Conservation (phyloP, 306 rosid species). For the Styphnolobium japonicum region DNA sequence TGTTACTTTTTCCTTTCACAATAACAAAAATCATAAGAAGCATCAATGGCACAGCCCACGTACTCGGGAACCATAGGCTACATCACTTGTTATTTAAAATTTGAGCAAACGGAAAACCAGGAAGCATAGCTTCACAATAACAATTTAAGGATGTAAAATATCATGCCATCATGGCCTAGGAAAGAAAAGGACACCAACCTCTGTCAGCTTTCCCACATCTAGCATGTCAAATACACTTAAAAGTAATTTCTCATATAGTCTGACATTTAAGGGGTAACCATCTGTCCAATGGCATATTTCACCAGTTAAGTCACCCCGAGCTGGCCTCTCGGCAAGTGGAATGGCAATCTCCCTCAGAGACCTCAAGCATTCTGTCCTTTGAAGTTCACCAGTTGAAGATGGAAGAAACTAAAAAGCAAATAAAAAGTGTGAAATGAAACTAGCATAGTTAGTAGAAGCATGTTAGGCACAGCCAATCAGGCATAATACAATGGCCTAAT, state of each 20-base stretch:
- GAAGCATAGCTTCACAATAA: conserved; percentile 2
- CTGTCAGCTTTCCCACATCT: conserved; percentile 92
- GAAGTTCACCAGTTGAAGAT: conserved; percentile 83
- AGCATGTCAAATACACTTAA: conserved; percentile 92
- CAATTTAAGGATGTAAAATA: conserved; percentile 21
- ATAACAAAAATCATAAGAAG: background rate
- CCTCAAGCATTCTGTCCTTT: conserved; percentile 88
- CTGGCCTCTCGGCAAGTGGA: conserved; percentile 95
- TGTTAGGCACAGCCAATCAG: conserved; percentile 20
- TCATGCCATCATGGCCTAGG: conserved; percentile 5
- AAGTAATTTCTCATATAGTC: conserved; percentile 90
- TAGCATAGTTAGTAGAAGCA: conserved; percentile 4
- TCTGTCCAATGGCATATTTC: conserved; percentile 99
- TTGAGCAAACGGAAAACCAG: conserved; percentile 6
- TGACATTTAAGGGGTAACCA: conserved; percentile 88
- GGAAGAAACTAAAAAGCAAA: conserved; percentile 73
- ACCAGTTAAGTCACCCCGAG: conserved; percentile 97
- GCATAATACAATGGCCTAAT: background rate
- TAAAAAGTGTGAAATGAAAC: conserved; percentile 10
- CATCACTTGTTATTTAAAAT: background rate
- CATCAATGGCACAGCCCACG: conserved; percentile 23
- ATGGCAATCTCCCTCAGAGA: conserved; percentile 78
- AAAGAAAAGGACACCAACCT: conserved; percentile 64
- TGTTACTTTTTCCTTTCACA: background rate
- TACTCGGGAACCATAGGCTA: conserved; percentile 5